Evolutionary conservation across 163 green algal genomes (phyloP), one percentile per base, ranked within the genome.

Genomic region (Trebouxia gelatinosa): DNA sequence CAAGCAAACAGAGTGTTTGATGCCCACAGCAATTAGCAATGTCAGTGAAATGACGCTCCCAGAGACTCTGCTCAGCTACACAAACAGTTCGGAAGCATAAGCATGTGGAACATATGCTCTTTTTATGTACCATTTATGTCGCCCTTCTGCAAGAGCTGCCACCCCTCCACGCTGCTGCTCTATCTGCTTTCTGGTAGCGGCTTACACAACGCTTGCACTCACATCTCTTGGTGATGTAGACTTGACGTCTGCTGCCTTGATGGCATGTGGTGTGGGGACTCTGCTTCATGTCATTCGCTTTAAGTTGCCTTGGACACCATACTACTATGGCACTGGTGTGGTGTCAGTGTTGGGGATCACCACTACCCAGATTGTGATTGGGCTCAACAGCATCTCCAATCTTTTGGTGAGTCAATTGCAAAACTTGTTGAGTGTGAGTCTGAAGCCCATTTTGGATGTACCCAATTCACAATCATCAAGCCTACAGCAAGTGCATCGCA

Each of bases 241-340:
- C 11, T 58, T 78, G 50, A 38, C 62, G 1, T 50, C 29, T 28
- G 71, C 32, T 11, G 35, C 50, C 50, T 5, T 78, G 29, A 68
- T 78, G 21, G 71, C 50, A 19, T 68, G n/a, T 19, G 71, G 71
- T 19, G 57, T 68, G 51, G 71, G 71, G 11, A 70, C 71, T 2
- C 54, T 78, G 50, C 13, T 68, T 21, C 71, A 78, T 2, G 48
- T 68, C 17, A 65, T 77, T 2, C 40, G 70, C 1, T 51, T 68
- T 13, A 48, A 51, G 31, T 5, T 78, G 1, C 66, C 66, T 37
- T 57, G 13, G 16, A 54, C 71, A 13, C 19, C 11, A 5, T 68
- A 58, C 32, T 68, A 78, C 32, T 78, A 78, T 58, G 71, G 71
- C 6, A 78, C 71, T 31, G 71, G 71, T 5, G 26, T 78, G 16